Evolutionary conservation across 441 rosid species (phyloP).

Genomic region (Adansonia gregorii): DNA sequence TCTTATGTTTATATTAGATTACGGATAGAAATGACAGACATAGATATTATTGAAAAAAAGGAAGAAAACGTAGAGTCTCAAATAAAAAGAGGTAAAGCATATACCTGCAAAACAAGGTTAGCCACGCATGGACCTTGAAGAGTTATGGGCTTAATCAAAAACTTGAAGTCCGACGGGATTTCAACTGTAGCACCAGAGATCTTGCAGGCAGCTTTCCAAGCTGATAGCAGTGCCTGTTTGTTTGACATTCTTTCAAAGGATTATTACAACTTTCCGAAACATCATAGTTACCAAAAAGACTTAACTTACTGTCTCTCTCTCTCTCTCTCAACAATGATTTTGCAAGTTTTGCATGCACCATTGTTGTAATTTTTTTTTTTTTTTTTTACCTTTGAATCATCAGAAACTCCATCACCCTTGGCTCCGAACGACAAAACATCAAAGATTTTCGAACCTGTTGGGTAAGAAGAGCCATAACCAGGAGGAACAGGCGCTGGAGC

Average conservation of each 20-base stretch:
- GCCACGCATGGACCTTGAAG: constrained; percentile 74
- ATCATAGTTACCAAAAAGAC: neutral
- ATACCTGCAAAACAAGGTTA: constrained; percentile 59
- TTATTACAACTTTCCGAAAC: neutral
- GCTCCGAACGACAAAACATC: constrained; percentile 59
- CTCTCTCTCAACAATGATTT: neutral
- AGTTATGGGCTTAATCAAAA: constrained; percentile 54
- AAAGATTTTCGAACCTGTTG: constrained; percentile 34
- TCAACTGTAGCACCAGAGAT: constrained; percentile 45
- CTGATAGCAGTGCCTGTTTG: constrained; percentile 50
- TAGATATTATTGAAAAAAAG: too few relatives aligned
- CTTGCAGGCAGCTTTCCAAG: constrained; percentile 70
- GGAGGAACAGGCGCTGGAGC: constrained; percentile 40
- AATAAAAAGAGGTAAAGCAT: constrained; percentile 27
- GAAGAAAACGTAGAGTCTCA: too few relatives aligned
- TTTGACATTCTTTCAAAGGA: neutral
- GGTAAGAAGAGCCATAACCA: constrained; percentile 19
- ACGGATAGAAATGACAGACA: too few relatives aligned
- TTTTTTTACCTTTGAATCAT: constrained; percentile 53
- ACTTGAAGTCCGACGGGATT: constrained; percentile 50
- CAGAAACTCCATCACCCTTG: constrained; percentile 54
- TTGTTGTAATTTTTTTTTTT: neutral
- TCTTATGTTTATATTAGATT: too few relatives aligned
- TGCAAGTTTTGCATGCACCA: neutral
- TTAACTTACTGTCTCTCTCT: neutral